Evolutionary conservation across 768 basidiomycete species (phyloP).

Genomic region (Exidia glandulosa): DNA sequence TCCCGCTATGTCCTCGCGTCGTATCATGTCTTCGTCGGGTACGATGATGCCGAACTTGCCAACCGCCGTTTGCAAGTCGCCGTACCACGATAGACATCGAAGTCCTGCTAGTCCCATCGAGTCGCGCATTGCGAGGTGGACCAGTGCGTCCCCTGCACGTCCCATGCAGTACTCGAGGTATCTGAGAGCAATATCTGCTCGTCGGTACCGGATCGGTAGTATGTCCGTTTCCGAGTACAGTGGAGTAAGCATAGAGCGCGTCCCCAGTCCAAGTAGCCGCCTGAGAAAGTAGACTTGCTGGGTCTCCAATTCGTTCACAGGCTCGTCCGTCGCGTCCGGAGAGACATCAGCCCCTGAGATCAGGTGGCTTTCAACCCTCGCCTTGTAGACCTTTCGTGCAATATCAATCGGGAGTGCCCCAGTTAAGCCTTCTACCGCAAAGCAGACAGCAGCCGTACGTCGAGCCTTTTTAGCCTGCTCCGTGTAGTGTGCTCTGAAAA

Average conservation of each 20-base stretch:
- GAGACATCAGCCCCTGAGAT: conserved; percentile 6
- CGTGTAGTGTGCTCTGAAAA: conserved; percentile 4
- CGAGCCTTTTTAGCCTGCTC: conserved; percentile 8
- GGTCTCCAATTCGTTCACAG: conserved; percentile 4
- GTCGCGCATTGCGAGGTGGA: not conserved
- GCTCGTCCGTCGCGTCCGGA: conserved; percentile 2
- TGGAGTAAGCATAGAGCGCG: conserved; percentile 6
- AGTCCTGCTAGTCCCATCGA: not conserved
- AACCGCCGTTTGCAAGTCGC: not conserved
- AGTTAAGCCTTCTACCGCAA: conserved; percentile 10
- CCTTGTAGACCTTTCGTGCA: conserved; percentile 6
- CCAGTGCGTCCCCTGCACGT: not conserved
- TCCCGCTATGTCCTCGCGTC: not conserved
- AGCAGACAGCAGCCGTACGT: conserved; percentile 8
- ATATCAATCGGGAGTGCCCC: conserved; percentile 6
- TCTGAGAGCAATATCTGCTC: conserved; percentile 9
- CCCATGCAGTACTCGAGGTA: conserved; percentile 9
- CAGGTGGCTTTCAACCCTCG: conserved; percentile 10
- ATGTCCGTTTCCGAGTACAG: conserved; percentile 19
- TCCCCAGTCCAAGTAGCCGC: conserved; percentile 13
- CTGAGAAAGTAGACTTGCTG: conserved; percentile 14
- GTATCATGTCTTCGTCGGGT: not conserved
- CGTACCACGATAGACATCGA: not conserved
- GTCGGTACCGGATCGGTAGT: conserved; percentile 12
- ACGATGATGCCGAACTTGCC: not conserved